Base-by-base conservation (phyloP, 441 rosid genomes). In the Corymbia calophylla region DNA sequence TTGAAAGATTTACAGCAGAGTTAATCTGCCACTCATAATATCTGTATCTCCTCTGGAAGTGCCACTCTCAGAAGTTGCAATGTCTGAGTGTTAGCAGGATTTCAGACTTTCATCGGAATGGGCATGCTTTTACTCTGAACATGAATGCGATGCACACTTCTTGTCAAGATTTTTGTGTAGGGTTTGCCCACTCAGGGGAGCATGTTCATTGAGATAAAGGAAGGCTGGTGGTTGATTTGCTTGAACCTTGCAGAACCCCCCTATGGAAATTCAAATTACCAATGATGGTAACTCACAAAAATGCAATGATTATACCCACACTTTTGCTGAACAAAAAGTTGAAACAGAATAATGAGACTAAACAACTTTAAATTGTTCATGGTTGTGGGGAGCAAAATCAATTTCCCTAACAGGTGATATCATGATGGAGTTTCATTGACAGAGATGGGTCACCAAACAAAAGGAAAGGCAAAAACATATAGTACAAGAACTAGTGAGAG, bases 361-460 rank as follows among this genome's bases (percentile, higher is more conserved):
- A 92, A 92, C 90, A 94, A 89, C 87, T 94, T 94, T 95, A 95
- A 88, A 90, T 87, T 89, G 77, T 91, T 91, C 77, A 84, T 92
- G 91, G 92, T 93, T 95, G 97, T 92, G 97, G 97, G 97, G 95
- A 95, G 88, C 97, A 95, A 94, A 94, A 97, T 96, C 97, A 94
- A 95, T 95, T 44, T 94, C 93, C 95, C 94, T 91, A 95, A 95
- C 96, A 92, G 94, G 93, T 93, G 90, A 95, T 39, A 94, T 94
- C 90, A 97, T 97, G 92, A 95, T 96, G 91, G 90, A 94, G 88
- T 94, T 92, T 87, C 92, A 87, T 92, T 93, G 96, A 97, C 86
- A 88, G 86, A 88, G 96, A 95, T 94, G 90, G 90, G 84, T 88
- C 95, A 93, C 93, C 96, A 92, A 92, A 92, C 89, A 88, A 89